Conservation (phyloP, 2,329 filamentous ascomycete genomes). For the Fusarium sp. region DNA sequence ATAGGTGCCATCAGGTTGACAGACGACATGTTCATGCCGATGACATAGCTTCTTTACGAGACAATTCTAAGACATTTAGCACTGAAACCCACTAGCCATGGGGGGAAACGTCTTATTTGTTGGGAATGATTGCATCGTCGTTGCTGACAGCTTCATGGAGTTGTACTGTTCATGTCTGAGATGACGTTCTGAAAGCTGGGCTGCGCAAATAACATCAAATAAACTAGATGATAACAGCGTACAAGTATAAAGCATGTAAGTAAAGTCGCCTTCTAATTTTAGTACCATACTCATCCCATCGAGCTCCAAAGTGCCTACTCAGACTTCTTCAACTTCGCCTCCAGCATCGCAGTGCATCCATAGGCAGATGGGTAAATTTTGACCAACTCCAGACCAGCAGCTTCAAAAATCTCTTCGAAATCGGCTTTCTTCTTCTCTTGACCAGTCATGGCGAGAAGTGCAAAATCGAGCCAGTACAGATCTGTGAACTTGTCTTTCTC, state of each 20-base stretch:
- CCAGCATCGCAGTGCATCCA: conserved; percentile 48
- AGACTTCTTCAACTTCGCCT: conserved; percentile 41
- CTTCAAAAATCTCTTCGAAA: conserved; percentile 47
- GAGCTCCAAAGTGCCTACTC: not conserved
- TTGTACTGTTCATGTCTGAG: not conserved
- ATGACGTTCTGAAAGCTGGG: not conserved
- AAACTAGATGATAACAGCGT: too few species aligned
- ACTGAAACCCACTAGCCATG: not conserved
- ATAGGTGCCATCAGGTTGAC: not conserved
- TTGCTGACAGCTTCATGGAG: not conserved
- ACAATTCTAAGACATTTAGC: too few species aligned
- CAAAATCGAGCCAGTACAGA: conserved; percentile 49
- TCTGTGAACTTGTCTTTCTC: conserved; percentile 40
- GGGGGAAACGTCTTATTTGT: too few species aligned
- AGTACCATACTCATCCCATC: too few species aligned
- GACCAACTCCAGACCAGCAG: conserved; percentile 47
- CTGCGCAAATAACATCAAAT: not conserved
- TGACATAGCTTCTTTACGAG: not conserved
- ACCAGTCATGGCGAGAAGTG: conserved; percentile 45
- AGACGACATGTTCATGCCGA: not conserved
- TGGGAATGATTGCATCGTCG: not conserved
- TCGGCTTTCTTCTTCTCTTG: conserved; percentile 48
- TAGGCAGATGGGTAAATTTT: conserved; percentile 47
- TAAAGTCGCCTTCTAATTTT: not conserved
- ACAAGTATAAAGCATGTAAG: not conserved